Conservation (phyloP, 192 early-diverging fungal genomes). For the Paraglomus brasilianum region DNA sequence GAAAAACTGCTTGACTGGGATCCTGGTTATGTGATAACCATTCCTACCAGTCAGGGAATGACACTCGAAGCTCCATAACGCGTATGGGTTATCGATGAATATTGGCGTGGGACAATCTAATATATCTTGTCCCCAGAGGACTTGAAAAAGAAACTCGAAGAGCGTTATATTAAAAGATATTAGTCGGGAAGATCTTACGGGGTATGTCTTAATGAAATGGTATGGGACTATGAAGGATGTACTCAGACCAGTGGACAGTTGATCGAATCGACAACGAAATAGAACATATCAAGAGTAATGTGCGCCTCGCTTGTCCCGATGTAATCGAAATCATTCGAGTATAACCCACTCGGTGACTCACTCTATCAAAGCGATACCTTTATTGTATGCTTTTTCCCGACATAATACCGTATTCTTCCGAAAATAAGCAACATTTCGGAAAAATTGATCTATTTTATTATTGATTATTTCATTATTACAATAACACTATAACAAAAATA, state of each 20-base stretch:
- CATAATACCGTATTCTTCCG: no score
- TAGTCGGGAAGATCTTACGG: no score
- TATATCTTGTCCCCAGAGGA: no score
- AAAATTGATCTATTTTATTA: no score
- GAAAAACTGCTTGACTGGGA: slow-evolving; percentile 27
- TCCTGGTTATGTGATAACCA: slow-evolving; percentile 15
- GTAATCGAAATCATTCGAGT: slow-evolving; percentile 25
- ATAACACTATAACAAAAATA: no score
- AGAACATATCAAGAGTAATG: slow-evolving; percentile 12
- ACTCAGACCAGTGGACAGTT: slow-evolving; percentile 11
- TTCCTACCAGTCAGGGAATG: slow-evolving; percentile 28
- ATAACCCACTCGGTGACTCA: no score
- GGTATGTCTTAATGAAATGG: slow-evolving; percentile 20
- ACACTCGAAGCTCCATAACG: slow-evolving; percentile 18
- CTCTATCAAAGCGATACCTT: no score
- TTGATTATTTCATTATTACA: no score
- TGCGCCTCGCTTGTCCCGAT: slow-evolving; percentile 11
- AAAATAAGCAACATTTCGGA: no score
- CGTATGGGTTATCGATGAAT: slow-evolving; percentile 30
- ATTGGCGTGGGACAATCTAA: slow-evolving; percentile 14
- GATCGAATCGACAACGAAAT: slow-evolving; percentile 13
- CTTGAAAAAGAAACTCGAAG: no score
- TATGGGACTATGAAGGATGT: not conserved
- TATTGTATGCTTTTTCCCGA: no score
- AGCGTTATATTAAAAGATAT: no score